Base-by-base conservation (phyloP, 2,329 filamentous ascomycete species). In the Corinectria fuckeliana region DNA sequence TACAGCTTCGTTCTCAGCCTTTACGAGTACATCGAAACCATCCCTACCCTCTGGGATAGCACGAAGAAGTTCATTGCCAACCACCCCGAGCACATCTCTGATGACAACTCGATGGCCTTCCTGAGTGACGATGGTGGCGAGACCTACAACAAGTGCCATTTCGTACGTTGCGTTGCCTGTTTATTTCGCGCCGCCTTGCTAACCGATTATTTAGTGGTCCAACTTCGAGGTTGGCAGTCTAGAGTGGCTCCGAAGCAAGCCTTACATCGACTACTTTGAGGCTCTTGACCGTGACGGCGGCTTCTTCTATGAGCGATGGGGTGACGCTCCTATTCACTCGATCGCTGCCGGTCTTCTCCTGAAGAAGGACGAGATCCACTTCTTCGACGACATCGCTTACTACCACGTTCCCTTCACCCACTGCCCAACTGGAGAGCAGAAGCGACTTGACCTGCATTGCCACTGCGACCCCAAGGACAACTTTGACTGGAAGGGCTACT, bases 401-500 rank as follows among this genome's bases (percentile, higher is more conserved):
- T 97, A 93, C 78, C 95, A 99, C 75, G 91, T 97, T 21, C 95
- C 95, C 20, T 99, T 99, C 76, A 98, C 93, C 4, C 95, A 99
- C 78, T 99, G 95, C 78, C 95, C 95, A 2, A 97, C 93, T 0
- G 91, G 90, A 54, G 92, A 98, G 78, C 85, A 97, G 79, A 87
- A 85, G 53, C 88, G 93, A 65, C 77, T 93, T 55, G 90, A 97
- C 67, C 87, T 94, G 67, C 93, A 91, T 75, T 99, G 95, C 78
- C 90, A 93, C 77, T 99, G 95, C 80, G 93, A 99, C 73, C 94
- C 95, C 7, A 89, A 90, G 72, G 91, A 98, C 60, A 99, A 99
- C 82, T 99, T 99, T 82, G 95, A 99, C 79, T 99, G 96, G 96
- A 97, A 97, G 78, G 91, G 91, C 51, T 98, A 97, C 76, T 97